Evolutionary conservation across 164 flowering plant genomes (phyloP).

Genomic region (Aristolochia contorta): DNA sequence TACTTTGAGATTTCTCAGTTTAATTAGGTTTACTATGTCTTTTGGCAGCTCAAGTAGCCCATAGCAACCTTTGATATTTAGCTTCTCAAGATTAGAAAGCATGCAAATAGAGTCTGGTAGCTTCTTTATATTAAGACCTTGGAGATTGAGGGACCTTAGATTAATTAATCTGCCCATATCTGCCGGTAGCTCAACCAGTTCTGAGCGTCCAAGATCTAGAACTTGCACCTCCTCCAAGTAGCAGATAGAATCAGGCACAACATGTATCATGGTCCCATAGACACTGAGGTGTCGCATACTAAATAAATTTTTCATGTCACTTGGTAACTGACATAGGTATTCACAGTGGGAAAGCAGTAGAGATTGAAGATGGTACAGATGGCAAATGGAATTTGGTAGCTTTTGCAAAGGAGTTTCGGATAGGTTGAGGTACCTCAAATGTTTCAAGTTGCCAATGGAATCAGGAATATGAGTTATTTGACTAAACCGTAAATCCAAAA

Average conservation of each 20-base stretch:
- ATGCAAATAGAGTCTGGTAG: constrained; percentile 1
- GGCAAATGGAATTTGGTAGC: constrained; percentile 1
- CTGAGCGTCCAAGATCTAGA: not conserved
- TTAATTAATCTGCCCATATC: not conserved
- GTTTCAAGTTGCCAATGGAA: constrained; percentile 1
- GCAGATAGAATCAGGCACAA: too few relatives aligned
- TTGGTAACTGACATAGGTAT: not conserved
- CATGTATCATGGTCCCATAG: too few relatives aligned
- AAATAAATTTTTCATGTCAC: not conserved
- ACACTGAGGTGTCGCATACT: too few relatives aligned
- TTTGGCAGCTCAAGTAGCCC: not conserved
- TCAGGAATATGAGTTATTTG: not conserved
- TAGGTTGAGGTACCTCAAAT: constrained; percentile 5
- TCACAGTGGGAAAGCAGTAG: not conserved
- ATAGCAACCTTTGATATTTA: not conserved
- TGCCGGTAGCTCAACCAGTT: not conserved
- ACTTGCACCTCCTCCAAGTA: not conserved
- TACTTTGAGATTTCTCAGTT: constrained; percentile 4
- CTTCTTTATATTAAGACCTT: not conserved
- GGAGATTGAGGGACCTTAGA: not conserved
- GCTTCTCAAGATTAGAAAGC: constrained; percentile 1
- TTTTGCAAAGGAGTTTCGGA: not conserved
- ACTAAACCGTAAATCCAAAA: not conserved
- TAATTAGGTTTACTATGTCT: not conserved
- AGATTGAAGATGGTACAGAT: not conserved